These are phyloP conservation scores for Ustilago hordei DNA, from an alignment of 1,284 basidiomycete genomes.

Conservation along the genomic window DNA sequence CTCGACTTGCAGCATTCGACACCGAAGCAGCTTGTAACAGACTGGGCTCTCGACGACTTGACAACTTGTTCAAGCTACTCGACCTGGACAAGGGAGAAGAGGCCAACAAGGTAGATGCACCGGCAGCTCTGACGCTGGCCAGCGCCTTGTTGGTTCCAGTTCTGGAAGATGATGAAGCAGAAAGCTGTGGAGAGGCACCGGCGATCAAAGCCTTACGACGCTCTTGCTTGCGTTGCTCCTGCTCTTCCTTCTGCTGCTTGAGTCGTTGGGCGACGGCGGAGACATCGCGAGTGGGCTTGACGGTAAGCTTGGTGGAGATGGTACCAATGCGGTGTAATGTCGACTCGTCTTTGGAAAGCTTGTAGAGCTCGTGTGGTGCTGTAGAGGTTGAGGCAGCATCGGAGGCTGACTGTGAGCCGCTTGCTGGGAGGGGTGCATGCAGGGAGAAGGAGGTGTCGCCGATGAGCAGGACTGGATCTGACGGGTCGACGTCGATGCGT, in stretches of 20 bases:
- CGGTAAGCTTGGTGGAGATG: constrained; percentile 39
- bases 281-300: constrained; percentile 40
- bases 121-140: constrained; percentile 11
- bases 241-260: constrained; percentile 51
- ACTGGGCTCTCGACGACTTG: constrained; percentile 19
- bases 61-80: constrained; percentile 38
- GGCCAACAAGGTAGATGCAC: constrained; percentile 1
- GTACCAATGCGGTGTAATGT: constrained; percentile 32
- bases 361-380: constrained; percentile 41
- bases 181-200: constrained; percentile 28
- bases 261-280: constrained; percentile 45
- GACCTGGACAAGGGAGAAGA: constrained; percentile 37
- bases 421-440: constrained; percentile 28
- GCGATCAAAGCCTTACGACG: constrained; percentile 38
- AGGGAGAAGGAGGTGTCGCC: constrained; percentile 26
- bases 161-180: constrained; percentile 22
- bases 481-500: constrained; percentile 27
- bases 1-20: constrained; percentile 26
- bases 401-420: not conserved
- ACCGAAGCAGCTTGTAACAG: constrained; percentile 5
- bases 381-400: constrained; percentile 23
- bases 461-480: constrained; percentile 31
- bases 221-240: constrained; percentile 48
- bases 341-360: constrained; percentile 42
- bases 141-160: constrained; percentile 27